phyloP scores from a whole-genome alignment of 106 monocot genomes.

The Dendrobium huoshanense region DNA sequence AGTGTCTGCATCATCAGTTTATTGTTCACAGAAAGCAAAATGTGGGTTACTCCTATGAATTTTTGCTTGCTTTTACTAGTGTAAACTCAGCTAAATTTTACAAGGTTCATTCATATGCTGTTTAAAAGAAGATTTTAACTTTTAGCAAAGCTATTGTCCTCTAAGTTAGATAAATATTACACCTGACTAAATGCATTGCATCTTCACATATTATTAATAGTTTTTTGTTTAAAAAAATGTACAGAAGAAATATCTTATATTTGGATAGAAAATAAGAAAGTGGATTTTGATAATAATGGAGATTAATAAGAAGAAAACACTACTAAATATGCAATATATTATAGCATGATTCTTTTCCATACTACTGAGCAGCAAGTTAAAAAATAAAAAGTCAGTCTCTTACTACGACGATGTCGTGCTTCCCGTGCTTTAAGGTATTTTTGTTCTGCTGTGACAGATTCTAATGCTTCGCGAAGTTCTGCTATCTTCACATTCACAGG shows the following conservation, averaged over 20 bases:
- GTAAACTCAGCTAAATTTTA: too few species aligned
- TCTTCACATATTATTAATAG: background rate
- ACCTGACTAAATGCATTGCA: too few species aligned
- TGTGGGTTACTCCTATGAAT: too few species aligned
- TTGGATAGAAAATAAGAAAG: background rate
- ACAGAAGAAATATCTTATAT: background rate
- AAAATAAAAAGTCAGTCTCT: conserved; percentile 11
- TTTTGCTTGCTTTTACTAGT: too few species aligned
- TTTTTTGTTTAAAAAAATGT: background rate
- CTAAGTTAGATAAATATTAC: too few species aligned
- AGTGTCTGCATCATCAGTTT: too few species aligned
- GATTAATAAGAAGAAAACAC: background rate
- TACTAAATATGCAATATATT: background rate
- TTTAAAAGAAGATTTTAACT: too few species aligned
- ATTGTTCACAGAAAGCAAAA: too few species aligned
- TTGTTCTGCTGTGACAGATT: conserved; percentile 87
- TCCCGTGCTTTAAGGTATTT: conserved; percentile 90
- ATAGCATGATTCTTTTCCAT: background rate
- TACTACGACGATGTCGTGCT: conserved; percentile 83
- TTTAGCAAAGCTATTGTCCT: too few species aligned
- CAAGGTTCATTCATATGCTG: too few species aligned
- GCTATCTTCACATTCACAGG: conserved; percentile 97
- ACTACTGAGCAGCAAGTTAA: background rate
- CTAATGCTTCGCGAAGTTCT: conserved; percentile 87
- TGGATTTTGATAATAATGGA: background rate